These are phyloP conservation scores for Angomonas ambiguus DNA, from an alignment of 208 protist species.

Conservation along the genomic window DNA sequence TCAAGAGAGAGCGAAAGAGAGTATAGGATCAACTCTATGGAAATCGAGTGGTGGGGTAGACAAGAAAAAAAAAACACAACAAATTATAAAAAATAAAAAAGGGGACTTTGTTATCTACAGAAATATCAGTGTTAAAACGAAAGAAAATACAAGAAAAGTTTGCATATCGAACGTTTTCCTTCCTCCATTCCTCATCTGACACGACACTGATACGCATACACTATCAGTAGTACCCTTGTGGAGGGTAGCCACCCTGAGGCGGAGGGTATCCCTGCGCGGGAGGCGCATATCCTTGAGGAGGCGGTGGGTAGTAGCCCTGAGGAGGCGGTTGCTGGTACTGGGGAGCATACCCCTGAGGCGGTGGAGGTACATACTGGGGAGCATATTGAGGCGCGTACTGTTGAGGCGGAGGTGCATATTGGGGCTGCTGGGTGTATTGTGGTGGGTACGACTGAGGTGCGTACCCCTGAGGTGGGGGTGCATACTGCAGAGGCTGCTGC, in stretches of 20 bases:
- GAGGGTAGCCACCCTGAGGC: slow-evolving; percentile 10
- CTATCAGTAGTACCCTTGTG: slow-evolving; percentile 8
- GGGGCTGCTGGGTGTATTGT: slow-evolving; percentile 22
- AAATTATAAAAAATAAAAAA: not conserved
- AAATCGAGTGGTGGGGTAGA: too few species aligned
- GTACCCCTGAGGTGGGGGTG: slow-evolving; percentile 2
- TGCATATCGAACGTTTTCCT: not conserved
- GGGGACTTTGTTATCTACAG: not conserved
- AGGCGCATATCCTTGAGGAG: not conserved
- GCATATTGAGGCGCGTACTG: slow-evolving; percentile 10
- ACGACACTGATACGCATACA: too few species aligned
- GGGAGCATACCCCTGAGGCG: too few species aligned
- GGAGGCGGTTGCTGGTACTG: too few species aligned
- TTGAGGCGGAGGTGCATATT: slow-evolving; percentile 12
- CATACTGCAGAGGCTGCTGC: not conserved
- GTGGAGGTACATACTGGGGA: slow-evolving; percentile 11
- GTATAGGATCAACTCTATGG: not conserved
- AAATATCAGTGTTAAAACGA: not conserved
- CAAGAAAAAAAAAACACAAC: not conserved
- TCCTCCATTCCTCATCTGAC: not conserved
- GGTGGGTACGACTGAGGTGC: slow-evolving; percentile 1
- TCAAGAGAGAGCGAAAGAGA: not conserved
- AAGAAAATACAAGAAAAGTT: too few species aligned
- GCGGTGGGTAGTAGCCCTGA: slow-evolving; percentile 22
- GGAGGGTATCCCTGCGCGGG: slow-evolving; percentile 8